Evolutionary conservation across 306 rosid genomes (phyloP), one percentile per base, ranked within the genome.

Genomic region (Luffa aegyptiaca): DNA sequence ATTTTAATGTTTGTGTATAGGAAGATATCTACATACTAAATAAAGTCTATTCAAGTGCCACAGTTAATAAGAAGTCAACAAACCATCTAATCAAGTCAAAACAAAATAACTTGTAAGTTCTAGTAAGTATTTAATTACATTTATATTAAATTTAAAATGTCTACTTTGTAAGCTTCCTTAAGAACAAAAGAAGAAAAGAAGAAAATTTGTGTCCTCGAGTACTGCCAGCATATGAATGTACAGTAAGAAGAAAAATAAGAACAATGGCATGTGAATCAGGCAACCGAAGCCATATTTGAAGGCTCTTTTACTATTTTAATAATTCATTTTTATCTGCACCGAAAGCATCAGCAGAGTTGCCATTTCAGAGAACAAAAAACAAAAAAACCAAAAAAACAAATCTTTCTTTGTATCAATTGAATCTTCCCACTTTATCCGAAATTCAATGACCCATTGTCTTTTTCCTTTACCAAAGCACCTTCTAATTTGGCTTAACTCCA

Each of bases 341-440:
- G 74, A 68, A 68, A 68, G 74, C 52, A 68, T 68, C 5, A 20
- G 37, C 35, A 69, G 75, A n/a, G 75, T 35, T 64, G 45, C 45
- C 71, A 64, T 64, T 35, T 20, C 21, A 64, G 31, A 66, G 37
- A 66, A 39, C 48, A 35, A 26, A 26, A 59, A 58, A 14, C 12
- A 52, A 14, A n/a, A n/a, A 57, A 62, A 4, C 17, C 39, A 12
- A 18, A 68, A 68, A 69, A 69, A 69, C 52, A 42, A 69, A 66
- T 41, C 74, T 66, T 9, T 66, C 5, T 36, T 12, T 62, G 46
- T 14, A 37, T 16, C 74, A 39, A 66, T 39, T 41, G 51, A 18
- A 66, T 39, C 74, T 66, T 66, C 74, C 74, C 51, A 66, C 33
- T 64, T 64, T 64, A 64, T 64, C 46, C 71, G n/a, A 36, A 37